A percentile compares a stretch with the other conserved stretches of the same genome.
These are phyloP conservation scores for Ammopiptanthus mongolicus DNA, from an alignment of 306 rosid genomes.

Conservation along the genomic window DNA sequence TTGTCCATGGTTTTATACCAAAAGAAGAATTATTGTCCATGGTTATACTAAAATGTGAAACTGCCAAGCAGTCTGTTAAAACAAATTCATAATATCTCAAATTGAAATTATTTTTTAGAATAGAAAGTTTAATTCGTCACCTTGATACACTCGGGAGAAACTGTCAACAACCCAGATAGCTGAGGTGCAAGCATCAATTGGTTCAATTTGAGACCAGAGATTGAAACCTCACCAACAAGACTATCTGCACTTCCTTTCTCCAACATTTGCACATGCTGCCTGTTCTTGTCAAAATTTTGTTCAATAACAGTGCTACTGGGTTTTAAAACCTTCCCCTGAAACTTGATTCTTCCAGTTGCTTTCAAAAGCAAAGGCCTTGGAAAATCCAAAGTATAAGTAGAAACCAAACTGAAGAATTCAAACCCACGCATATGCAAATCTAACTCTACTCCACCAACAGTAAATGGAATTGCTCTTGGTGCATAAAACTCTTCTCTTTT, in stretches of 20 bases:
- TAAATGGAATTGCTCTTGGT: conserved; percentile 45
- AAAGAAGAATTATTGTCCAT: neutral
- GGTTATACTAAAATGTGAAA: neutral
- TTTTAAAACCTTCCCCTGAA: conserved; percentile 73
- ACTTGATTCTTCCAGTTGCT: conserved; percentile 78
- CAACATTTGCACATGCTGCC: conserved; percentile 27
- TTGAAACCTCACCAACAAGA: conserved; percentile 73
- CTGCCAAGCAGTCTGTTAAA: neutral
- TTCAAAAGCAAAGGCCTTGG: conserved; percentile 77
- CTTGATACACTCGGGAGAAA: conserved; percentile 67
- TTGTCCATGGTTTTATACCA: neutral
- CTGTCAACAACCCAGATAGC: conserved; percentile 61
- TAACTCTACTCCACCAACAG: conserved; percentile 65
- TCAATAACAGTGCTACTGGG: conserved; percentile 33
- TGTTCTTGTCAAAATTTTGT: conserved; percentile 42
- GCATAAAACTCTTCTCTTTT: conserved; percentile 35
- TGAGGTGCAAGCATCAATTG: conserved; percentile 92
- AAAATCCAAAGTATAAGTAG: conserved; percentile 67
- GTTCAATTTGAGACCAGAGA: conserved; percentile 84
- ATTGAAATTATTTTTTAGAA: neutral
- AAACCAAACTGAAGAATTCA: conserved; percentile 67
- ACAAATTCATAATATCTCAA: conserved; percentile 1
- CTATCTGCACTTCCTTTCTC: conserved; percentile 38
- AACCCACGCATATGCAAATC: conserved; percentile 87
- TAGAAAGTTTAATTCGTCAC: conserved; percentile 33